phyloP scores from a whole-genome alignment of 768 basidiomycete species.

The Boletales sp. region DNA sequence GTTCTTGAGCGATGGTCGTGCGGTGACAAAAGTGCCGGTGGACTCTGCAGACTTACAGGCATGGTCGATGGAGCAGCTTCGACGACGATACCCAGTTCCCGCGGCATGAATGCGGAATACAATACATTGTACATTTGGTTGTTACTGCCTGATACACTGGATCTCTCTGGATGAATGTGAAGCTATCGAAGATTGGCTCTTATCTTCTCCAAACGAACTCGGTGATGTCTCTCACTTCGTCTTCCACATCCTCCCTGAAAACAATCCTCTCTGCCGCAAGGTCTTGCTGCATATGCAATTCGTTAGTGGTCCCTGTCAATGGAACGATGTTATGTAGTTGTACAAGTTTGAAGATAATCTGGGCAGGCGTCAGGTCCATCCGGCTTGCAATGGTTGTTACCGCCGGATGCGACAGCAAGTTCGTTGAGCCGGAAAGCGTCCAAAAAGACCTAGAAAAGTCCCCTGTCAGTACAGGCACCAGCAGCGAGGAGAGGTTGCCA shows the following conservation, averaged over 20 bases:
- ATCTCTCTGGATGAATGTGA: slow-evolving; percentile 3
- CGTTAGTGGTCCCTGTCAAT: slow-evolving; percentile 69
- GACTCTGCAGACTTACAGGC: slow-evolving; percentile 7
- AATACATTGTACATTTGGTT: neutral
- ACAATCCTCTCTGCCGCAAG: slow-evolving; percentile 42
- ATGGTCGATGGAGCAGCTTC: slow-evolving; percentile 26
- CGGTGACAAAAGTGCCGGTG: slow-evolving; percentile 19
- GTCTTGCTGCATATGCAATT: slow-evolving; percentile 66
- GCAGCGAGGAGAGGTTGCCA: slow-evolving; percentile 8
- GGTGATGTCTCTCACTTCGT: slow-evolving; percentile 21
- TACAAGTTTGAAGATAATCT: slow-evolving; percentile 66
- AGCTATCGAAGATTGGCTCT: neutral
- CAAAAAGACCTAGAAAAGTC: slow-evolving; percentile 65
- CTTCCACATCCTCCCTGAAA: slow-evolving; percentile 28
- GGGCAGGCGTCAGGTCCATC: slow-evolving; percentile 55
- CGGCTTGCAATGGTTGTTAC: slow-evolving; percentile 43
- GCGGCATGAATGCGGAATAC: neutral
- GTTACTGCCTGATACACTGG: slow-evolving; percentile 1
- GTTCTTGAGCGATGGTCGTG: slow-evolving; percentile 21
- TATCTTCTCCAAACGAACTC: slow-evolving; percentile 30
- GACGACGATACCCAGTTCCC: slow-evolving; percentile 15
- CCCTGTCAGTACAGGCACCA: neutral
- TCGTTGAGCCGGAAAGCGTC: slow-evolving; percentile 79
- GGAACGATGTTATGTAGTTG: slow-evolving; percentile 67
- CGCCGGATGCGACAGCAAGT: slow-evolving; percentile 48